These are phyloP conservation scores for Tulasnella sp. DNA, from an alignment of 768 basidiomycete species.

Conservation along the genomic window DNA sequence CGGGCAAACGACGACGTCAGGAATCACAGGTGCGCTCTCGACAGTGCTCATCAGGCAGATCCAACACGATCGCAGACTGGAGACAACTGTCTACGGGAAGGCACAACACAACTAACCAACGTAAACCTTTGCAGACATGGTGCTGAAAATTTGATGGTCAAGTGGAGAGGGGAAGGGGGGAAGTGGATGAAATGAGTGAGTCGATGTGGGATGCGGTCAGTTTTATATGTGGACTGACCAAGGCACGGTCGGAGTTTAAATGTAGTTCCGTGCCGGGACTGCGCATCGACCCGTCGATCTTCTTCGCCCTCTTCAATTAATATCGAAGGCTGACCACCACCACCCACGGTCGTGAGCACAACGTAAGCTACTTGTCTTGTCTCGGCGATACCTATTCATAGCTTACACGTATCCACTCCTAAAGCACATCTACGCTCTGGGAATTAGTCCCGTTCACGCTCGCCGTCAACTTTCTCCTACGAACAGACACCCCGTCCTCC, in stretches of 20 bases:
- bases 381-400: background rate
- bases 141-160: background rate
- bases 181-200: background rate
- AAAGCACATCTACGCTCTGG: background rate
- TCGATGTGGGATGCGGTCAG: conserved; percentile 28
- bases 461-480: no score
- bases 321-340: background rate
- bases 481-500: background rate
- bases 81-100: no score
- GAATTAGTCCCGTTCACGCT: background rate
- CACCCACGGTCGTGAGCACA: conserved; percentile 60
- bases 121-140: background rate
- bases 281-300: background rate
- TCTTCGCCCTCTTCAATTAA: background rate
- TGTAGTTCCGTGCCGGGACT: conserved; percentile 31
- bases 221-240: conserved; percentile 12
- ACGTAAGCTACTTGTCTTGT: no score
- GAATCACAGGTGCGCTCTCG: conserved; percentile 1
- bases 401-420: background rate
- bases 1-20: no score
- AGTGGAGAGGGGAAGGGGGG: background rate
- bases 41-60: background rate
- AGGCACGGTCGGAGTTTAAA: conserved; percentile 18
- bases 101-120: background rate
- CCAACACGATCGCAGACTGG: background rate